Evolutionary conservation across 495 filamentous ascomycete species (phyloP), one percentile per base, ranked within the genome.

Genomic region (Lasiosphaeriaceae sp.): DNA sequence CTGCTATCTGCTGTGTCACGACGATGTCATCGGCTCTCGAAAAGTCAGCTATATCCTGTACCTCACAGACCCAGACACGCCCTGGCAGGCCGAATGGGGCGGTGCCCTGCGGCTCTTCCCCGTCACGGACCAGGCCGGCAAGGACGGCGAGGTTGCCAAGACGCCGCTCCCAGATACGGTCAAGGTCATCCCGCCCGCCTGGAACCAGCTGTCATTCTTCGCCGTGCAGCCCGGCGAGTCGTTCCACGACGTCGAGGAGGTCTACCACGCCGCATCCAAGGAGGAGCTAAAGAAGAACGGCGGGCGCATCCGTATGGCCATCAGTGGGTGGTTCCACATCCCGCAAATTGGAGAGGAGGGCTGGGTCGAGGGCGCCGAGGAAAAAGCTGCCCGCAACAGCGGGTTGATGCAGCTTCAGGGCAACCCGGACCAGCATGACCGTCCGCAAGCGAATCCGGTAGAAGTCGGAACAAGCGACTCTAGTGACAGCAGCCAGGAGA

Each of bases 281-380:
- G 68, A 73, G 43, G 73, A 80, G 55, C 73, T 77, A 2, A 82
- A 83, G 52, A 82, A 82, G 57, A 80, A 87, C 34, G 86, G 86
- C 44, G 80, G 80, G 7, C 83, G 94, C 46, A 83, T 96, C 44
- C 83, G 94, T 54, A 97, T 97, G 91, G 94, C 94, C 23, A 97
- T 99, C 61, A 95, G 90, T 58, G 94, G 94, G n/a, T 99, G 94
- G 94, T 99, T 91, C 73, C 94, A 99, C 68, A 97, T 99, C 52
- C 95, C 94, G 0, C 94, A 99, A 67, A 77, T 88, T 59, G 94
- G 94, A 35, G 94, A 99, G 66, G 90, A 93, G n/a, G 95, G 94
- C 11, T 97, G 87, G 60, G 85, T 92, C 53, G 78, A 86, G 58
- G 95, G 93, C 2, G 76, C 91, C n/a, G 94, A 97, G 69, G 89